phyloP scores from a whole-genome alignment of 108 stramenopile genomes.

The Fistulifera solaris region DNA sequence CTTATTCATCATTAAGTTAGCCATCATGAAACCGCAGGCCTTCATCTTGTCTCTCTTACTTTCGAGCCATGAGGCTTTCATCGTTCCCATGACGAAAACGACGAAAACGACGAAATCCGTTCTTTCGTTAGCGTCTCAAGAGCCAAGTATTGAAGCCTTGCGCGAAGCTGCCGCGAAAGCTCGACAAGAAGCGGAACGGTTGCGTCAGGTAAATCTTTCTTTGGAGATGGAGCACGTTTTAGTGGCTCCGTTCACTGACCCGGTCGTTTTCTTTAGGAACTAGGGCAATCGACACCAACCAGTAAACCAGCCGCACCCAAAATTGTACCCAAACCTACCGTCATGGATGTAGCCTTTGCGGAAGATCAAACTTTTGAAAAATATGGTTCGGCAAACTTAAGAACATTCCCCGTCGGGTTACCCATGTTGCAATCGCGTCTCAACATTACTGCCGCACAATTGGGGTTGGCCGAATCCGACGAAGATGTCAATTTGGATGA shows the following conservation, averaged over 20 bases:
- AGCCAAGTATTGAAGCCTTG: constrained; percentile 25
- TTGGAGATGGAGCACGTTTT: constrained; percentile 1
- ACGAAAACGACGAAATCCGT: too few species aligned
- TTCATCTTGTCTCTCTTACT: too few species aligned
- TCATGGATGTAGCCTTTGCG: constrained; percentile 28
- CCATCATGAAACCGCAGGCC: too few species aligned
- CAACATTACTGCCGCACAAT: constrained; percentile 36
- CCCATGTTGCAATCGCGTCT: constrained; percentile 45
- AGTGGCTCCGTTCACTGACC: too few species aligned
- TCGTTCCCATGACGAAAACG: too few species aligned
- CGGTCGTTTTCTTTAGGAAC: constrained; percentile 26
- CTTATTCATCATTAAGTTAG: too few species aligned
- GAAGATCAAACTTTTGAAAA: constrained; percentile 9
- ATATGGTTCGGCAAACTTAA: constrained; percentile 23
- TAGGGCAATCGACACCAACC: constrained; percentile 19
- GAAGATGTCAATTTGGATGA: constrained; percentile 75
- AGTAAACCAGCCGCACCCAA: constrained; percentile 11
- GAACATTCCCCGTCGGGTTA: constrained; percentile 59
- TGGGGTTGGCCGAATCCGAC: constrained; percentile 39
- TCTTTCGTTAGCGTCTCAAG: too few species aligned
- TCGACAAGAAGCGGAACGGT: constrained; percentile 62
- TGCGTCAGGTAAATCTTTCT: constrained; percentile 33
- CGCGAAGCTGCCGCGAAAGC: constrained; percentile 72
- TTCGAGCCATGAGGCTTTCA: too few species aligned
- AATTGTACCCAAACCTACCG: constrained; percentile 23